Evolutionary conservation across 2,329 filamentous ascomycete genomes (phyloP).

Genomic region (Pseudogymnoascus sp.): DNA sequence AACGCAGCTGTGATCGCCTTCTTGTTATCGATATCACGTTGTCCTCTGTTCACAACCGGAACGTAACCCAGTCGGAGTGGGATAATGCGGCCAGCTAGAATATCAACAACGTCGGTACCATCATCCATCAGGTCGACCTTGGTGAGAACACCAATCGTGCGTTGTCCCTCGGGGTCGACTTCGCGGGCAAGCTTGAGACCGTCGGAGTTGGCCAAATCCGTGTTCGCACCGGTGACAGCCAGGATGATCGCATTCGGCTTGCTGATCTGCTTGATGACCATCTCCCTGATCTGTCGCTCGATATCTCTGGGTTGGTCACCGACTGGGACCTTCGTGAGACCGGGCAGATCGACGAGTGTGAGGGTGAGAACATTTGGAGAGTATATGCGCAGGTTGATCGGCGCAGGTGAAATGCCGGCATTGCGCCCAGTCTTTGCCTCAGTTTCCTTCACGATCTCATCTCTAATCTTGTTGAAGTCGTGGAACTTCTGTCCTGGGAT

Average conservation of each 20-base stretch:
- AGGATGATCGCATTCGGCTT: constrained; percentile 98
- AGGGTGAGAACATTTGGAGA: constrained; percentile 96
- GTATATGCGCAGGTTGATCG: constrained; percentile 97
- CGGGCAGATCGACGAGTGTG: constrained; percentile 91
- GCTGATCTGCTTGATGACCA: constrained; percentile 97
- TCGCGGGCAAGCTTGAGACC: constrained; percentile 92
- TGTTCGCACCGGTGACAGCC: constrained; percentile 92
- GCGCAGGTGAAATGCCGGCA: constrained; percentile 89
- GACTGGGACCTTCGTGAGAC: constrained; percentile 92
- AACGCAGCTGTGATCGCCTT: constrained; percentile 85
- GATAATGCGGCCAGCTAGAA: constrained; percentile 94
- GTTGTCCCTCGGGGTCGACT: constrained; percentile 93
- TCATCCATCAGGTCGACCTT: constrained; percentile 99
- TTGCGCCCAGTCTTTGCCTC: constrained; percentile 95
- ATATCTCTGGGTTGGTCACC: constrained; percentile 96
- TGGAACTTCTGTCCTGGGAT: constrained; percentile 95
- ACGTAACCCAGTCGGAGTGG: constrained; percentile 91
- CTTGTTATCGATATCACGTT: constrained; percentile 97
- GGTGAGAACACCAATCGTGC: constrained; percentile 95
- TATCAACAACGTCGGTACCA: constrained; percentile 96
- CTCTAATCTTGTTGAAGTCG: constrained; percentile 97
- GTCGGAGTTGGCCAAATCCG: constrained; percentile 97
- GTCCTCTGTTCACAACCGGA: constrained; percentile 94
- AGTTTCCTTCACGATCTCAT: constrained; percentile 94
- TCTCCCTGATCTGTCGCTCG: constrained; percentile 91